These are phyloP conservation scores for Penicillium chermesinum DNA, from an alignment of 495 filamentous ascomycete genomes.

Conservation along the genomic window DNA sequence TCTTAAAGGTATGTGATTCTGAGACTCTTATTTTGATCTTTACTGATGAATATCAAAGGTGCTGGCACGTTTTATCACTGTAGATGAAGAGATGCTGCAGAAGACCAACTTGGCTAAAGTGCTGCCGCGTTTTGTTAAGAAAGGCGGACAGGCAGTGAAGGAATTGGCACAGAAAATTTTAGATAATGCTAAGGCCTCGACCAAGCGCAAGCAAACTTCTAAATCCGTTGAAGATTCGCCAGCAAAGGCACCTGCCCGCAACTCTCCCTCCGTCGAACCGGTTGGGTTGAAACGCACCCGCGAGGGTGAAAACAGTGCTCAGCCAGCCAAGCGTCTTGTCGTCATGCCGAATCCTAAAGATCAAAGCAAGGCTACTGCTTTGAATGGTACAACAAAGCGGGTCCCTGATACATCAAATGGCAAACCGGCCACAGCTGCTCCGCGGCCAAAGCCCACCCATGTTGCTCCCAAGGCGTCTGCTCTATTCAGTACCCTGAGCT, in stretches of 20 bases:
- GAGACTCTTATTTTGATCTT: background rate
- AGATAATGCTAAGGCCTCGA: constrained; percentile 51
- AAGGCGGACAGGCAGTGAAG: constrained; percentile 59
- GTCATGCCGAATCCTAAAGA: constrained; percentile 29
- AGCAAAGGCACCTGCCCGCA: constrained; percentile 14
- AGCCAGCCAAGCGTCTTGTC: constrained; percentile 38
- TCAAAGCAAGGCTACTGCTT: constrained; percentile 17
- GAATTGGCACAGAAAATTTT: constrained; percentile 51
- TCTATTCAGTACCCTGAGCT: constrained; percentile 54
- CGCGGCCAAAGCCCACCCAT: constrained; percentile 45
- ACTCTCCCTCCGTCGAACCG: constrained; percentile 23
- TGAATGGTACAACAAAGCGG: constrained; percentile 23
- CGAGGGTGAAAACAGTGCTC: constrained; percentile 35
- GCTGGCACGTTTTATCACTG: constrained; percentile 56
- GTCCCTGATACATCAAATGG: constrained; percentile 20
- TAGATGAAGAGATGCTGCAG: constrained; percentile 57
- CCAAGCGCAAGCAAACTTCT: constrained; percentile 43
- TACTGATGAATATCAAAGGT: constrained; percentile 36
- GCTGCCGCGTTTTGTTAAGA: constrained; percentile 57
- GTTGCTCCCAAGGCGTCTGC: constrained; percentile 52
- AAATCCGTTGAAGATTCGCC: constrained; percentile 37
- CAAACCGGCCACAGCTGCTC: constrained; percentile 25
- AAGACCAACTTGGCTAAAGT: constrained; percentile 64
- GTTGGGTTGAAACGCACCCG: constrained; percentile 45
- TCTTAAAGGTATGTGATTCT: constrained; percentile 49